A percentile compares a stretch with the other conserved stretches of the same genome.
These are phyloP conservation scores for Pseudovirgaria hyperparasitica DNA, from an alignment of 2,329 filamentous ascomycete species.

Conservation along the genomic window DNA sequence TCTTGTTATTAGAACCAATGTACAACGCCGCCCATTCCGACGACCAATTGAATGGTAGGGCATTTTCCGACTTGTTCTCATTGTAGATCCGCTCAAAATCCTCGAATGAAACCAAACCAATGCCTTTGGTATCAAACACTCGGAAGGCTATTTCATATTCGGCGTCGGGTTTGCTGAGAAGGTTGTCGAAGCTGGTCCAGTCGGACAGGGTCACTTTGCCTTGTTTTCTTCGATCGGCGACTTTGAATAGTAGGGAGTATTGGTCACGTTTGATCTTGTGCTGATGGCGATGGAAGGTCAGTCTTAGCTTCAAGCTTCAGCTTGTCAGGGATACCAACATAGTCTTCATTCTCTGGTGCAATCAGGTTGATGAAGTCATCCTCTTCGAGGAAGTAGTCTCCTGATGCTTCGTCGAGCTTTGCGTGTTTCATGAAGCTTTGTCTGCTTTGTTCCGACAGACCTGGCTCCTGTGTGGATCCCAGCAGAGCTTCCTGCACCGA, in stretches of 20 bases:
- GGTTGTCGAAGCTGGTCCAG: constrained; percentile 88
- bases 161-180: constrained; percentile 85
- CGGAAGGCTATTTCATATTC: constrained; percentile 99
- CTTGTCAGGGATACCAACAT: constrained; percentile 47
- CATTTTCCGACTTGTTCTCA: constrained; percentile 72
- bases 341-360: constrained; percentile 77
- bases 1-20: constrained; percentile 73
- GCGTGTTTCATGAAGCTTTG: constrained; percentile 67
- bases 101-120: constrained; percentile 78
- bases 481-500: constrained; percentile 48
- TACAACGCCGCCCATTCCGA: constrained; percentile 95
- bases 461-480: constrained; percentile 43
- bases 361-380: constrained; percentile 87
- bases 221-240: constrained; percentile 67
- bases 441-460: constrained; percentile 63
- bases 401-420: constrained; percentile 58
- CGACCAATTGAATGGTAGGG: constrained; percentile 91
- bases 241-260: constrained; percentile 82
- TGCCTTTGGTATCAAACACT: constrained; percentile 78
- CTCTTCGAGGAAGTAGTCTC: constrained; percentile 67
- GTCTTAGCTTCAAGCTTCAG: constrained; percentile 11
- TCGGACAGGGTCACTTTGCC: constrained; percentile 70
- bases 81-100: constrained; percentile 78
- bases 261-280: constrained; percentile 97
- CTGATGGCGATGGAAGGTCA: constrained; percentile 36